A percentile compares a stretch with the other conserved stretches of the same genome.
phyloP scores from a whole-genome alignment of 2,329 filamentous ascomycete species.

The Phialemoniopsis sp. region DNA sequence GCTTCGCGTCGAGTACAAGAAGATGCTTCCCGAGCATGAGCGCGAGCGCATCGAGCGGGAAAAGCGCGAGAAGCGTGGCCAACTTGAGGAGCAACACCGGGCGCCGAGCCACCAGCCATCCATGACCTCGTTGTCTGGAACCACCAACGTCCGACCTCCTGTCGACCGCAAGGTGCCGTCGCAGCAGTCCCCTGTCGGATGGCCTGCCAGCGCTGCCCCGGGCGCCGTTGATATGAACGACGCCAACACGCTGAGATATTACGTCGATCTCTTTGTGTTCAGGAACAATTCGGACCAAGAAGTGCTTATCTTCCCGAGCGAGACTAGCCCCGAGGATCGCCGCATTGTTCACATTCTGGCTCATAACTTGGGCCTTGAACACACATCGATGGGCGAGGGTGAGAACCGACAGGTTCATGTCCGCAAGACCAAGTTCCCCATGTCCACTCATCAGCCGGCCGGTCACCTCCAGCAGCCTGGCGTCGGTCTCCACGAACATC shows the following conservation, averaged over 20 bases:
- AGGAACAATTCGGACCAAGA: conserved; percentile 68
- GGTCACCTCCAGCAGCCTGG: conserved; percentile 53
- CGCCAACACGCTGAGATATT: conserved; percentile 79
- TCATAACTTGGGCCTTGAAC: conserved; percentile 89
- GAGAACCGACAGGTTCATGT: conserved; percentile 90
- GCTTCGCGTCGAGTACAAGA: conserved; percentile 96
- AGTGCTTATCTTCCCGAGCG: conserved; percentile 77
- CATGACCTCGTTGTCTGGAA: conserved; percentile 63
- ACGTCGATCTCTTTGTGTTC: conserved; percentile 86
- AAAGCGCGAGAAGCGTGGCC: conserved; percentile 91
- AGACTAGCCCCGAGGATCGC: conserved; percentile 77
- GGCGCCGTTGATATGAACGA: conserved; percentile 71
- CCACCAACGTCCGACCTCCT: conserved; percentile 52
- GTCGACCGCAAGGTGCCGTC: conserved; percentile 35
- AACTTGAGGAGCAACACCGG: conserved; percentile 94
- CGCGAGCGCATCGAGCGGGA: conserved; percentile 94
- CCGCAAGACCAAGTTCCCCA: conserved; percentile 58
- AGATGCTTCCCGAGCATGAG: conserved; percentile 95
- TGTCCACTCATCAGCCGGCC: conserved; percentile 31
- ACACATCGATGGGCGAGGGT: conserved; percentile 83
- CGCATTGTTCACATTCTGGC: conserved; percentile 90
- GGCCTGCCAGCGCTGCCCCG: too few relatives aligned
- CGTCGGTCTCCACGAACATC: conserved; percentile 70
- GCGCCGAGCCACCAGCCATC: conserved; percentile 82
- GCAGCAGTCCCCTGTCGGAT: conserved; percentile 27